These are phyloP conservation scores for Candida pseudoviswanathii DNA, from an alignment of 1,139 yeast genomes.

Conservation along the genomic window DNA sequence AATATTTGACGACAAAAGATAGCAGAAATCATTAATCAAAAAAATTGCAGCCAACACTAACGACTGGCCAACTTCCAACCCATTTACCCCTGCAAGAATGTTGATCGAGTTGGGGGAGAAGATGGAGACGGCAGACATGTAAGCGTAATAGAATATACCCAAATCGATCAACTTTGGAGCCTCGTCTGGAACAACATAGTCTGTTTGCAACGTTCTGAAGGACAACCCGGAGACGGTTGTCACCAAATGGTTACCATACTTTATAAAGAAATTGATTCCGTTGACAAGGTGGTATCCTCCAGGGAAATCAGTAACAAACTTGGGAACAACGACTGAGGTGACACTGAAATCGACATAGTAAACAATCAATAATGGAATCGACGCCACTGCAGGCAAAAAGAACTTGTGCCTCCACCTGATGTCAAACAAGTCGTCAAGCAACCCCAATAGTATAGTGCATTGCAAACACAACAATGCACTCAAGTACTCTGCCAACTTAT, in stretches of 20 bases:
- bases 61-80: conserved; percentile 94
- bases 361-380: conserved; percentile 86
- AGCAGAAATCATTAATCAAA: conserved; percentile 74
- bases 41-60: conserved; percentile 73
- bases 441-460: conserved; percentile 81
- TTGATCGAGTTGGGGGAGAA: conserved; percentile 97
- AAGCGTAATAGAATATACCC: conserved; percentile 76
- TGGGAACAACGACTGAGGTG: conserved; percentile 86
- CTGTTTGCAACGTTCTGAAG: conserved; percentile 39
- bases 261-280: conserved; percentile 24
- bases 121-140: conserved; percentile 90
- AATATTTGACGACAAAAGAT: conserved; percentile 45
- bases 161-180: conserved; percentile 63
- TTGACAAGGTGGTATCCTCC: conserved; percentile 26
- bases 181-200: conserved; percentile 31
- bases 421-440: conserved; percentile 93
- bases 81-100: conserved; percentile 94
- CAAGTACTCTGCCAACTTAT: conserved; percentile 80
- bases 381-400: conserved; percentile 91
- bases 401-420: conserved; percentile 97
- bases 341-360: conserved; percentile 94
- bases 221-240: conserved; percentile 40
- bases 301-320: conserved; percentile 50
- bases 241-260: conserved; percentile 35
- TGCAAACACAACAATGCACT: conserved; percentile 84